These are phyloP conservation scores for Chloranthus sessilifolius DNA, from an alignment of 164 flowering plant species.

Conservation along the genomic window DNA sequence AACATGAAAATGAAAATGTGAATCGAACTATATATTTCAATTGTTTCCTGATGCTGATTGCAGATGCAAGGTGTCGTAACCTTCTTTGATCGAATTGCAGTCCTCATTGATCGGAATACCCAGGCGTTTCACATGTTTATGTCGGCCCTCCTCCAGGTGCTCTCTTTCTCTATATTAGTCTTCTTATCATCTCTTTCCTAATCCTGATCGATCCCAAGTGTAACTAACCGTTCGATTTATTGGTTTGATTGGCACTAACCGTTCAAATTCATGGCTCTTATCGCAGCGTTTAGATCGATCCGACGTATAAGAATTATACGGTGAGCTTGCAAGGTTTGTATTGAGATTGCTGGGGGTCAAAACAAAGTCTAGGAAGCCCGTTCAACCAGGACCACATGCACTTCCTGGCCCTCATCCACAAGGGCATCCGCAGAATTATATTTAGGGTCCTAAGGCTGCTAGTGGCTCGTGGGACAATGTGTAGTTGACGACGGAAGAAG, in stretches of 20 bases:
- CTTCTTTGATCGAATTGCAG: slow-evolving; percentile 74
- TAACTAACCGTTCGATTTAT: no score
- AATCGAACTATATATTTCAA: no score
- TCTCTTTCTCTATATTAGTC: background rate
- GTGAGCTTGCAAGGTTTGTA: slow-evolving; percentile 93
- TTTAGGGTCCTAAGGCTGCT: slow-evolving; percentile 56
- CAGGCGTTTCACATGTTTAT: slow-evolving; percentile 94
- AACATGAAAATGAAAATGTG: no score
- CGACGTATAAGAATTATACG: slow-evolving; percentile 76
- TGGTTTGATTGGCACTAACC: no score
- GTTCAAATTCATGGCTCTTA: background rate
- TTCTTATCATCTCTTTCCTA: background rate
- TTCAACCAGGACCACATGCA: slow-evolving; percentile 43
- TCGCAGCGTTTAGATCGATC: slow-evolving; percentile 86
- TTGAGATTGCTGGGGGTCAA: slow-evolving; percentile 68
- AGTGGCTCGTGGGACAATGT: slow-evolving; percentile 63
- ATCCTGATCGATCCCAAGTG: no score
- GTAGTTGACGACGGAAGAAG: no score
- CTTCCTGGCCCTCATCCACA: slow-evolving; percentile 40
- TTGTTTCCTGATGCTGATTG: slow-evolving; percentile 14
- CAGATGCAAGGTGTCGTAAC: slow-evolving; percentile 93
- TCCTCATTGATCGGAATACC: slow-evolving; percentile 85
- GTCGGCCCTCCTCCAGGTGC: slow-evolving; percentile 92
- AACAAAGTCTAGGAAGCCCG: slow-evolving; percentile 55
- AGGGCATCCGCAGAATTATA: no score